Percentiles rank a stretch among this genome's conserved stretches.
These are phyloP conservation scores for Phytophthora cactorum DNA, from an alignment of 352 stramenopile species.

Conservation along the genomic window DNA sequence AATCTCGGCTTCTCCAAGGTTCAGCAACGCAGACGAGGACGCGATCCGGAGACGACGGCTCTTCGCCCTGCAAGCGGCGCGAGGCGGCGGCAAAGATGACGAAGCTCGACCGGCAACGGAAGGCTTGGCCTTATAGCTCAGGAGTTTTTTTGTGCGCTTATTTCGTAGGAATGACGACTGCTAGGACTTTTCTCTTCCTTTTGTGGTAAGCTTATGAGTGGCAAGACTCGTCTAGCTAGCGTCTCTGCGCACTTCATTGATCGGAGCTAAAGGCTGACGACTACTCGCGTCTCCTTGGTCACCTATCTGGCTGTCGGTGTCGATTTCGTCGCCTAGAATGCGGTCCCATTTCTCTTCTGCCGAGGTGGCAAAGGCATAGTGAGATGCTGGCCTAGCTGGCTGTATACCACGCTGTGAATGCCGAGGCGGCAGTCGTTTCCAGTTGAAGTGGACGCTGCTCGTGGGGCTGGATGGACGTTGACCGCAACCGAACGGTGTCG, in stretches of 20 bases:
- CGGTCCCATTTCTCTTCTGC: constrained; percentile 82
- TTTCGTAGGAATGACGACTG: constrained; percentile 26
- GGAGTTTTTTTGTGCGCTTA: constrained; percentile 14
- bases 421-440: constrained; percentile 21
- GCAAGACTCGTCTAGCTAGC: constrained; percentile 4
- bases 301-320: constrained; percentile 19
- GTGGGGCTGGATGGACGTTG: constrained; percentile 6
- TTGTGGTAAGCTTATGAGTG: constrained; percentile 19
- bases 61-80: constrained; percentile 35
- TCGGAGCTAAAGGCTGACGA: constrained; percentile 17
- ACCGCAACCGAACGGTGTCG: constrained; percentile 37
- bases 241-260: constrained; percentile 11
- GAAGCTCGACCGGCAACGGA: constrained; percentile 49
- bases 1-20: constrained; percentile 2
- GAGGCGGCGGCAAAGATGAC: constrained; percentile 53
- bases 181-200: constrained; percentile 19
- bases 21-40: constrained; percentile 28
- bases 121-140: constrained; percentile 30
- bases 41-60: constrained; percentile 26
- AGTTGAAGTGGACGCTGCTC: constrained; percentile 10
- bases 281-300: constrained; percentile 8
- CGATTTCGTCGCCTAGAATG: constrained; percentile 56
- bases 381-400: constrained; percentile 7
- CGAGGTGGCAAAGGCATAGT: constrained; percentile 35
- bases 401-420: constrained; percentile 21